Base-by-base conservation (phyloP, 2,329 filamentous ascomycete species). In the Dactylellina cionopaga region DNA sequence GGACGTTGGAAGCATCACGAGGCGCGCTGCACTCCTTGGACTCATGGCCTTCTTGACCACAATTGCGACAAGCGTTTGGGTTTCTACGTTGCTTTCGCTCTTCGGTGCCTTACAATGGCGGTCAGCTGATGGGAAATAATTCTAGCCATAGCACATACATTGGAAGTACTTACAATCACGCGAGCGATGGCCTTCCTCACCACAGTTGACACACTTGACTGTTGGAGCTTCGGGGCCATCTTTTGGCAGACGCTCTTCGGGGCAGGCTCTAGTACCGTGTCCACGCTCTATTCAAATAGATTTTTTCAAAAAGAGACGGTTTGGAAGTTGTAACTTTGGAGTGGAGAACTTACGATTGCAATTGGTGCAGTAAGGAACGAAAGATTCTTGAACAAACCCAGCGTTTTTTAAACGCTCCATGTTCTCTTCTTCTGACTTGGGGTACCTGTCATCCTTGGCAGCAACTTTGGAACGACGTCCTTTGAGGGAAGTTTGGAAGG, bases 151-250 rank as follows among this genome's bases (percentile, higher is more conserved):
- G 2, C 15, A 0, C 13, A 33, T 2, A 24, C 9, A 33, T n/a
- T n/a, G n/a, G n/a, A 2, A 15, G 33, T 27, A 35, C 66, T 55
- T 60, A 72, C 68, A 92, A 75, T 92, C 89, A 55, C 89, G 87
- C 55, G 88, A 81, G 66, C 89, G 88, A 76, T 92, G 89, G 7
- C 89, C 89, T 24, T 83, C 80, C 37, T 84, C 83, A 2, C 84
- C 81, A 75, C 90, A 92, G 80, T 91, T 89, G 81, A 82, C 85
- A 78, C 90, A 92, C 47, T 82, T 83, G 51, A 90, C 84, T 5
- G 33, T 46, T 3, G 68, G 68, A 25, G 55, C 55, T 10, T 72
- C 68, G 27, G 51, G 3, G n/a, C 25, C 49, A 11, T 65, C 68
- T n/a, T 59, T 51, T 1, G 25, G 11, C 11, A 35, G 29, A 22